Evolutionary conservation across 2,329 filamentous ascomycete species (phyloP).

Genomic region (Colletotrichum sidae): DNA sequence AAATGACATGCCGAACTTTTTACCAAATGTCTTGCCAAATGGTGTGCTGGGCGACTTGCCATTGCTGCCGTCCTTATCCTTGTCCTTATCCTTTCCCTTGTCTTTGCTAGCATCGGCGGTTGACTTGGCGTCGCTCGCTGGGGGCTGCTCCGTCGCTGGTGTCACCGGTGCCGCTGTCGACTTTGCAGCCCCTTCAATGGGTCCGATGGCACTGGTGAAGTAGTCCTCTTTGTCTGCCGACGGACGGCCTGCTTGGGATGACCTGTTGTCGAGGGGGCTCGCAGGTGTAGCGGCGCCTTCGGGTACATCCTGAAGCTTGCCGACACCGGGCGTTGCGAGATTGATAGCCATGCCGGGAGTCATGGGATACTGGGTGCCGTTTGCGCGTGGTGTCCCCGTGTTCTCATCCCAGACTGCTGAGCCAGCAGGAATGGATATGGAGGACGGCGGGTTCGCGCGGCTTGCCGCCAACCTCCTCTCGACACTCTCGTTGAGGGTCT

Average conservation of each 20-base stretch:
- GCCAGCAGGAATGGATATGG: slow-evolving; percentile 61
- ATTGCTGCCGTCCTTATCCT: slow-evolving; percentile 60
- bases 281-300: slow-evolving; percentile 58
- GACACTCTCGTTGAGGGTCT: slow-evolving; percentile 71
- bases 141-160: slow-evolving; percentile 57
- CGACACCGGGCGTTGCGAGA: slow-evolving; percentile 73
- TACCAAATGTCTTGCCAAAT: slow-evolving; percentile 85
- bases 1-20: slow-evolving; percentile 75
- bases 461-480: slow-evolving; percentile 69
- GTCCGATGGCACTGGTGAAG: slow-evolving; percentile 73
- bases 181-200: slow-evolving; percentile 59
- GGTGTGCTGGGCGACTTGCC: slow-evolving; percentile 70
- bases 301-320: slow-evolving; percentile 58
- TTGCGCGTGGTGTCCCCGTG: slow-evolving; percentile 67
- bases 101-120: slow-evolving; percentile 57
- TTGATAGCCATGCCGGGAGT: slow-evolving; percentile 86
- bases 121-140: slow-evolving; percentile 53
- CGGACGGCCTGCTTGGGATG: slow-evolving; percentile 67
- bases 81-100: slow-evolving; percentile 58
- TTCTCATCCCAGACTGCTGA: slow-evolving; percentile 51
- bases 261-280: slow-evolving; percentile 65
- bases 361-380: slow-evolving; percentile 69
- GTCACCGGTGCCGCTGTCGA: slow-evolving; percentile 60
- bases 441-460: slow-evolving; percentile 68
- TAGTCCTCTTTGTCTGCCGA: slow-evolving; percentile 80